Evolutionary conservation across 108 stramenopile species (phyloP), one percentile per base, ranked within the genome.

Genomic region (Cyclotella baltica): DNA sequence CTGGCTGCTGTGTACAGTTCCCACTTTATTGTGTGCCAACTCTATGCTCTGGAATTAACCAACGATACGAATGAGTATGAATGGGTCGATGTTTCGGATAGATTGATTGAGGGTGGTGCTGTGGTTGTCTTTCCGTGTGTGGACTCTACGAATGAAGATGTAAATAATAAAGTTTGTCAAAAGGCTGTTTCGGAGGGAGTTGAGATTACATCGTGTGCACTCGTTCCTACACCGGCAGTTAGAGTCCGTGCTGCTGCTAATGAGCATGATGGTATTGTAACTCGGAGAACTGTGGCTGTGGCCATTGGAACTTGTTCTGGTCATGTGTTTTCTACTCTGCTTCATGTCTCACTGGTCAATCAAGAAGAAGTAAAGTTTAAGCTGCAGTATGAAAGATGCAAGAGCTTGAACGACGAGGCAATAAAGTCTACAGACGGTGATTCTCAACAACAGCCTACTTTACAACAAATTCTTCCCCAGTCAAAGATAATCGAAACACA

Each of bases 51-150:
- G 70, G 81, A 75, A 38, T 56, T 82, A 19, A 31, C 57, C 16
- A 61, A 71, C 0, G 43, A 30, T 22, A 64, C 30, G 30, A 70
- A 64, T 15, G 68, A 57, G 4, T 48, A 75, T 19, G 81, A 82
- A 72, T 82, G 81, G 81, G 53, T 75, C 6, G 81, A 82, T 74
- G 73, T 81, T 0, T 81, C 80, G 9, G n/a, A 69, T 46, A 38
- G 3, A 40, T 43, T 68, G 34, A 46, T 71, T 8, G 35, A 40
- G 0, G 8, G 31, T 19, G 22, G 22, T 33, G 25, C 67, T 27
- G 37, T 74, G 20, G 62, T 75, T 8, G 65, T 81, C 25, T 81
- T 81, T 48, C 80, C 80, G n/a, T n/a, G n/a, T n/a, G n/a, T n/a
- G n/a, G n/a, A n/a, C 47, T 67, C 78, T 4, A 51, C 59, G 27